Percentiles rank a stretch among this genome's conserved stretches.
Evolutionary conservation across 257 asterid genomes (phyloP).

Genomic region (Coffea canephora): DNA sequence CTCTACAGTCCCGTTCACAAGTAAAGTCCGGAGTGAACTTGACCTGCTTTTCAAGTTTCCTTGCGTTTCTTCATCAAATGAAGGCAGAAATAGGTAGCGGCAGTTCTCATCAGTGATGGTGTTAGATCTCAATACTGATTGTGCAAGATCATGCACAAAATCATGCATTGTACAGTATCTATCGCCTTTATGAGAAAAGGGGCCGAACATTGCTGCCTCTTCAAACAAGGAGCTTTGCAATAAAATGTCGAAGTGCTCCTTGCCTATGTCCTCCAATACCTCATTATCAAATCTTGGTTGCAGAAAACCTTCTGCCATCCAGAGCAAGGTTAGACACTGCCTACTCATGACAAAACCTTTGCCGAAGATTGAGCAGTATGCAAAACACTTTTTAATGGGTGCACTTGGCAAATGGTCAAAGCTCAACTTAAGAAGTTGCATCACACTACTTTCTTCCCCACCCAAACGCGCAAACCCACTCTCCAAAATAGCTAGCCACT

Average conservation of each 20-base stretch:
- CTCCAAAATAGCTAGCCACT: constrained; percentile 20
- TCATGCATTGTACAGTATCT: constrained; percentile 30
- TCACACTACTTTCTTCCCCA: background rate
- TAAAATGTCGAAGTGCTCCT: constrained; percentile 15
- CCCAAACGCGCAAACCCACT: background rate
- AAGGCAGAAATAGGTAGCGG: background rate
- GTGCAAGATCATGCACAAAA: constrained; percentile 34
- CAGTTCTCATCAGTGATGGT: background rate
- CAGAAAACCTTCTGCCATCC: constrained; percentile 35
- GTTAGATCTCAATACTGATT: constrained; percentile 3
- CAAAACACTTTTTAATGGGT: constrained; percentile 27
- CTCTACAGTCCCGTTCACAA: background rate
- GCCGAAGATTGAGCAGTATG: constrained; percentile 24
- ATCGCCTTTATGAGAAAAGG: background rate
- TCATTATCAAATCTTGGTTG: background rate
- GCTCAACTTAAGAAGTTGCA: constrained; percentile 24
- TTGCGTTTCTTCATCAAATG: background rate
- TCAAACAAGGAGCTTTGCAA: constrained; percentile 28
- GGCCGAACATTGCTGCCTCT: background rate
- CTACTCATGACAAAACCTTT: background rate
- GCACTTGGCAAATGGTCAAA: constrained; percentile 25
- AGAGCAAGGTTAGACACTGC: constrained; percentile 16
- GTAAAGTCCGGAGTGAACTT: constrained; percentile 3
- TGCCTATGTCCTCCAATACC: constrained; percentile 10
- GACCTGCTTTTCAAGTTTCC: too few relatives aligned